Conservation (phyloP, 805 yeast genomes). For the Komagataella pseudopastoris region DNA sequence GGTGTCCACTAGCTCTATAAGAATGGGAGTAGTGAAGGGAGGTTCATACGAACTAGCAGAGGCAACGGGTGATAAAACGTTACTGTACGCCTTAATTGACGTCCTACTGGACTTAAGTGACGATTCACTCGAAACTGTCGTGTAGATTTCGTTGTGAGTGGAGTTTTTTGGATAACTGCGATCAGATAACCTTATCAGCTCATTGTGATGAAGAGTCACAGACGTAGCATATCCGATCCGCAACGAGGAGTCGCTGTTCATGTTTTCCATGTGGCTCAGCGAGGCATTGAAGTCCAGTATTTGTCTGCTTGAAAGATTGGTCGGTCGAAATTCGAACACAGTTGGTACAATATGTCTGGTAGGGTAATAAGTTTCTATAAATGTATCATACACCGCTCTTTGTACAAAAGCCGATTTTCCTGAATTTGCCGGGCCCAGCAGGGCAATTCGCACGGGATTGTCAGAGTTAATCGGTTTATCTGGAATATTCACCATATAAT, state of each 20-base stretch:
- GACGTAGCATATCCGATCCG: conserved; percentile 15
- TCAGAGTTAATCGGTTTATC: neutral
- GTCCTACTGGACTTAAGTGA: neutral
- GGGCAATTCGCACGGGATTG: conserved; percentile 41
- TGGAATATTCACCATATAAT: neutral
- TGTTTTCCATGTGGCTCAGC: conserved; percentile 8
- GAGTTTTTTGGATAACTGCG: conserved; percentile 3
- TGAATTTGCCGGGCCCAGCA: conserved; percentile 42
- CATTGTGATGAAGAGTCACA: conserved; percentile 7
- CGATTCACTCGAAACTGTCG: neutral
- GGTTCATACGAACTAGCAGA: conserved; percentile 18
- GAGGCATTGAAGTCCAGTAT: conserved; percentile 34
- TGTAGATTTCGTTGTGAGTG: neutral
- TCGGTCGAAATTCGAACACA: conserved; percentile 40
- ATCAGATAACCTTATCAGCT: conserved; percentile 12
- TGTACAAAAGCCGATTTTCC: conserved; percentile 52
- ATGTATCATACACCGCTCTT: conserved; percentile 30
- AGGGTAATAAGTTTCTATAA: conserved; percentile 64
- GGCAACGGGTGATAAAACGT: neutral
- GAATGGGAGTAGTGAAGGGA: conserved; percentile 44
- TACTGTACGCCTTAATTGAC: neutral
- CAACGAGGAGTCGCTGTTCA: conserved; percentile 13
- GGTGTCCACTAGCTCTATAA: conserved; percentile 61
- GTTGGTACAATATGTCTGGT: conserved; percentile 47
- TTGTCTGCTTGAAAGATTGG: conserved; percentile 20